Evolutionary conservation across 2,329 filamentous ascomycete genomes (phyloP), one percentile per base, ranked within the genome.

Genomic region (Fusarium xylarioides): DNA sequence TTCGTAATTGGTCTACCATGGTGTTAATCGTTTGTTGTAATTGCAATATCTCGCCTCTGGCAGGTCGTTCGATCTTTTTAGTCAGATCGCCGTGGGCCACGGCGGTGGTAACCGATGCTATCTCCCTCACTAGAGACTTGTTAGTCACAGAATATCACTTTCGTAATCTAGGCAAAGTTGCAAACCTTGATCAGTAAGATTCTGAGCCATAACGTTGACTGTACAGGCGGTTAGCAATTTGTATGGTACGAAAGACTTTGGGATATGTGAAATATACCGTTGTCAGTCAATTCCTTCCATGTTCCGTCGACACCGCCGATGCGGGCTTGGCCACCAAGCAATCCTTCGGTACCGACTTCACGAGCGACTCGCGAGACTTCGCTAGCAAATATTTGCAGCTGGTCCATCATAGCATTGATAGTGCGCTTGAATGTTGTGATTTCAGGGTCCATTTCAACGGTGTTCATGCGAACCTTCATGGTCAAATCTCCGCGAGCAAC

Each of bases 381-480:
- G 82, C 94, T 97, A 74, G 95, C 95, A 82, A 98, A 98, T 68
- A 97, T 93, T 81, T 98, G 95, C 67, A 98, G 88, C 83, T 98
- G 95, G 80, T 98, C 95, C 90, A 98, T 97, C 95, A 98, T 98
- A 75, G 93, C 97, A 82, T 98, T 98, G 85, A 98, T 98, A 70
- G 95, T 98, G 78, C 94, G 92, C 85, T 98, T 98, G 87, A 98
- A 98, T 15, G 94, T 95, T 34, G 95, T 96, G 79, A 98, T 98
- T 87, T 98, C 95, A 34, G 95, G 95, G 86, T 98, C 95, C 92
- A 98, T 96, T 85, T 98, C 95, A 75, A 97, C 92, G 8, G 93
- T 93, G 81, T 98, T 96, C 82, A 98, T 97, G 79, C 95, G 91
- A 72, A 98, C 95, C 84, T 97, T 97, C 87, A 97, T 98, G 82